A percentile compares a stretch with the other conserved stretches of the same genome.
phyloP scores from a whole-genome alignment of 129 eudicot genomes.

The Solidago caesia region DNA sequence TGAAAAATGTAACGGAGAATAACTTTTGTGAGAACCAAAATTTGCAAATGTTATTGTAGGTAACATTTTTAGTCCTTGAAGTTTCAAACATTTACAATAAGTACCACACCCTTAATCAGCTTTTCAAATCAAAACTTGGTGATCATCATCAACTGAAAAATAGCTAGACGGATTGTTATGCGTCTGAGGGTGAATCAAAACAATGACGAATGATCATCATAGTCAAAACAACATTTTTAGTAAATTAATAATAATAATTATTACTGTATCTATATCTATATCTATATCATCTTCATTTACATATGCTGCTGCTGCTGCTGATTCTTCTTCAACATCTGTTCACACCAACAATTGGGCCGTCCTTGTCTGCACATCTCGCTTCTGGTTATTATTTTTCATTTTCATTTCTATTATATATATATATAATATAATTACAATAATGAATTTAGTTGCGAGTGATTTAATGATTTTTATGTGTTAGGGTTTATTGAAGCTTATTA shows the following conservation, averaged over 20 bases:
- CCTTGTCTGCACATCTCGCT: constrained; percentile 93
- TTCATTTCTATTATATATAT: neutral
- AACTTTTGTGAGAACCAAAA: no score
- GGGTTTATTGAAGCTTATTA: neutral
- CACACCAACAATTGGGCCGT: constrained; percentile 99
- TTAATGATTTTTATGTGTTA: neutral
- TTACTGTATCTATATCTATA: neutral
- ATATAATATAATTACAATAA: neutral
- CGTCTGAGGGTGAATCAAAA: no score
- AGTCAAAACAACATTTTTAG: neutral
- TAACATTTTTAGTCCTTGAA: no score
- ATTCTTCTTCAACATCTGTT: constrained; percentile 49
- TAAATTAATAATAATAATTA: constrained; percentile 19
- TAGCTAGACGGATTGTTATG: no score
- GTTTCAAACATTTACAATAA: no score
- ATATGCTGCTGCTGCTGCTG: constrained; percentile 15
- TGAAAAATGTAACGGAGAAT: no score
- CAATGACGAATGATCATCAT: no score
- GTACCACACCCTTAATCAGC: no score
- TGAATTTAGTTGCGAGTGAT: neutral
- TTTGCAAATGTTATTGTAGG: no score
- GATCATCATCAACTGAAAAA: no score
- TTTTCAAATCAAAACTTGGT: no score
- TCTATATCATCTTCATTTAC: constrained; percentile 27
- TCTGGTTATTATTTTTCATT: constrained; percentile 47